Evolutionary conservation across 768 basidiomycete genomes (phyloP).

Genomic region (Xerocomellus amylosporus): DNA sequence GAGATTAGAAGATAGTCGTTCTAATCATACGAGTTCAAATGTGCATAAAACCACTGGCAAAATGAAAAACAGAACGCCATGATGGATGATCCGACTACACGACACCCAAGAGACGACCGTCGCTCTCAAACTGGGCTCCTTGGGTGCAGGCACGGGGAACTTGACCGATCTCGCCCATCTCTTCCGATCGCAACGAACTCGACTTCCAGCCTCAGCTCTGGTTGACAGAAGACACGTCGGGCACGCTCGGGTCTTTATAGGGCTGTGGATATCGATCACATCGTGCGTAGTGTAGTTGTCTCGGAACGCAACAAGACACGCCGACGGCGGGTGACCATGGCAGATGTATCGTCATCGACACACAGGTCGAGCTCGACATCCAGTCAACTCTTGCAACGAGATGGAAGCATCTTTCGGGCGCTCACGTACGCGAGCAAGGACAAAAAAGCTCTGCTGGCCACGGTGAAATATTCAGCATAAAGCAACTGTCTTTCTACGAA

Average conservation of each 20-base stretch:
- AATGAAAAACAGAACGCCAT: too few species aligned
- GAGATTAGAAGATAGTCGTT: too few species aligned
- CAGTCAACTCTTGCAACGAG: conserved; percentile 3
- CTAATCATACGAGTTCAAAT: too few species aligned
- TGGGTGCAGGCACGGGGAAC: conserved; percentile 29
- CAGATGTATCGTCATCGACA: not conserved
- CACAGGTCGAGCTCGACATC: conserved; percentile 4
- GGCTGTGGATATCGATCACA: conserved; percentile 9
- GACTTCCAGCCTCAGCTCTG: conserved; percentile 96
- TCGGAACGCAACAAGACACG: not conserved
- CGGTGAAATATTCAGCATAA: conserved; percentile 2
- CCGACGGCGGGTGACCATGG: too few species aligned
- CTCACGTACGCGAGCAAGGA: conserved; percentile 8
- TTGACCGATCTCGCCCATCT: conserved; percentile 41
- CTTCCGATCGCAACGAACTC: conserved; percentile 51
- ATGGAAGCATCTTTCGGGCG: not conserved
- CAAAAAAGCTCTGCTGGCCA: not conserved
- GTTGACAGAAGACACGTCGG: conserved; percentile 78
- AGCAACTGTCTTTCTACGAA: not conserved
- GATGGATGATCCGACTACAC: conserved; percentile 51
- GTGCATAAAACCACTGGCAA: too few species aligned
- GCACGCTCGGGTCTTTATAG: too few species aligned
- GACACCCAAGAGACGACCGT: conserved; percentile 76
- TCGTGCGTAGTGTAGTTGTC: not conserved
- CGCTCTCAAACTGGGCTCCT: conserved; percentile 66